These are phyloP conservation scores for Magnaporthiopsis rhizophila DNA, from an alignment of 2,329 filamentous ascomycete genomes.

Conservation along the genomic window DNA sequence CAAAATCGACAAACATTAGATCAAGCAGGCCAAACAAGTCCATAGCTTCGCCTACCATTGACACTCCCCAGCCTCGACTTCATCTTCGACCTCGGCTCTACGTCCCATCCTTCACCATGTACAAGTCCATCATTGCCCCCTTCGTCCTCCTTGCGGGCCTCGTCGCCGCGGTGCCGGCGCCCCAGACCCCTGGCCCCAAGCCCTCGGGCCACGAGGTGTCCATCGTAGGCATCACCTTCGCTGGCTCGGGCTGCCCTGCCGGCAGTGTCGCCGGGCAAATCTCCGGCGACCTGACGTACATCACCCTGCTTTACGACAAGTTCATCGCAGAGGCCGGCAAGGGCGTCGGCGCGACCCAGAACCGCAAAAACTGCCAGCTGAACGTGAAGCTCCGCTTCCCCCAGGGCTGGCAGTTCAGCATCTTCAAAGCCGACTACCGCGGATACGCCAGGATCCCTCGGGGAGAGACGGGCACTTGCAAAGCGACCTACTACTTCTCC, in stretches of 20 bases:
- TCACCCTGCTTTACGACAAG: constrained; percentile 44
- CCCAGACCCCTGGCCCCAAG: constrained; percentile 5
- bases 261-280: constrained; percentile 18
- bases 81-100: background rate
- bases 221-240: constrained; percentile 18
- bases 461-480: constrained; percentile 37
- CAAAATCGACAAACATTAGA: background rate
- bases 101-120: background rate
- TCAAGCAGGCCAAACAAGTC: background rate
- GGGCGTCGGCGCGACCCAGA: constrained; percentile 30
- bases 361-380: constrained; percentile 46
- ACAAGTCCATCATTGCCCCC: constrained; percentile 2
- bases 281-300: constrained; percentile 18
- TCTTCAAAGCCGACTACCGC: constrained; percentile 43
- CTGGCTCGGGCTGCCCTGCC: constrained; percentile 21
- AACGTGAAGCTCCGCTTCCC: constrained; percentile 44
- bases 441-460: constrained; percentile 38
- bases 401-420: constrained; percentile 42
- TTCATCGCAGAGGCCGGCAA: constrained; percentile 42
- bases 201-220: constrained; percentile 19
- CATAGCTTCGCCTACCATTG: background rate
- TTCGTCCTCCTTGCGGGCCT: constrained; percentile 8
- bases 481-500: constrained; percentile 47
- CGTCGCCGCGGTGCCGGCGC: constrained; percentile 9
- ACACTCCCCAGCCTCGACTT: background rate